Evolutionary conservation across 2,329 filamentous ascomycete genomes (phyloP).

Genomic region (Fusarium palustre): DNA sequence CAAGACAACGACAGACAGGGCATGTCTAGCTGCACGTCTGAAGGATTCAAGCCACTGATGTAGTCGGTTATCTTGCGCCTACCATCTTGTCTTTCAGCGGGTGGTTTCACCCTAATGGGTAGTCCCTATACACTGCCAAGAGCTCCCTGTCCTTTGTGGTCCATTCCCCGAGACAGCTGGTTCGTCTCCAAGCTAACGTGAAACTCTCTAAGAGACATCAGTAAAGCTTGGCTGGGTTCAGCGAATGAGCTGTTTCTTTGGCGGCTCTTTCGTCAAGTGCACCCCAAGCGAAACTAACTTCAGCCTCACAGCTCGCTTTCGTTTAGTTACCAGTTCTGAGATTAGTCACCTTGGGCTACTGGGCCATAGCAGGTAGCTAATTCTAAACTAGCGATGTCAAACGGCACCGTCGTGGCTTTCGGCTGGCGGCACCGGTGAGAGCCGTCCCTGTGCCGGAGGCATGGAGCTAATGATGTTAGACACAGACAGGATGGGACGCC

Average conservation of each 20-base stretch:
- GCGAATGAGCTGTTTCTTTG: neutral
- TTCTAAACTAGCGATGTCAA: neutral
- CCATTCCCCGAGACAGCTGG: neutral
- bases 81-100: constrained; percentile 16
- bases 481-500: neutral
- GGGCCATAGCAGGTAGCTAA: neutral
- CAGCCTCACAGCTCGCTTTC: constrained; percentile 3
- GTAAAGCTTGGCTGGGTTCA: neutral
- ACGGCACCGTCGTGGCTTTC: constrained; percentile 9
- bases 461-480: constrained; percentile 1
- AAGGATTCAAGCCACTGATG: constrained; percentile 31
- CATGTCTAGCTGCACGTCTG: neutral
- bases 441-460: constrained; percentile 10
- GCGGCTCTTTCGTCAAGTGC: neutral
- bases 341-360: constrained; percentile 12
- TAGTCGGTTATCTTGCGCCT: constrained; percentile 11
- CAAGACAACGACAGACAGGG: neutral
- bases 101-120: constrained; percentile 17
- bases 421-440: constrained; percentile 28
- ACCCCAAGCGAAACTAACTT: neutral
- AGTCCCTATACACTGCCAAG: constrained; percentile 9
- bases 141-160: neutral
- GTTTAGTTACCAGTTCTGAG: neutral
- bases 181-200: neutral
- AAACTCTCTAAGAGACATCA: neutral